These are phyloP conservation scores for Lachnellula subtilissima DNA, from an alignment of 2,329 filamentous ascomycete genomes.

Conservation along the genomic window DNA sequence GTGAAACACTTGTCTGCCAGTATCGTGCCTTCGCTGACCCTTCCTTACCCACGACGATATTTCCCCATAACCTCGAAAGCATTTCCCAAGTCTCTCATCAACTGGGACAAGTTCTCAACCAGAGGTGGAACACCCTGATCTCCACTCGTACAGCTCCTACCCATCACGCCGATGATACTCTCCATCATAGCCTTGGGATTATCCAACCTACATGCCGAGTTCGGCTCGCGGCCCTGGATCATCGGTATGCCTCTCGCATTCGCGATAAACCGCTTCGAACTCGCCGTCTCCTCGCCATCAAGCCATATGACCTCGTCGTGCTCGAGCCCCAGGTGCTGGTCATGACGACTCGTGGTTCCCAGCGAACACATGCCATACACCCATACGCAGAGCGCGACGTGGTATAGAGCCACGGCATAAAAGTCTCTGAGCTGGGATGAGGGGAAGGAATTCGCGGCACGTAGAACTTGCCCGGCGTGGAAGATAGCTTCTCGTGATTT, in stretches of 20 bases:
- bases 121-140: slow-evolving; percentile 46
- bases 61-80: neutral
- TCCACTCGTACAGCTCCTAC: neutral
- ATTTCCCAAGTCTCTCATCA: slow-evolving; percentile 53
- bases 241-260: slow-evolving; percentile 6
- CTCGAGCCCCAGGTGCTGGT: neutral
- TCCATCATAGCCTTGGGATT: slow-evolving; percentile 12
- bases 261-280: slow-evolving; percentile 12
- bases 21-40: too few species aligned
- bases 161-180: slow-evolving; percentile 7
- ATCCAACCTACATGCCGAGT: slow-evolving; percentile 1
- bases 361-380: slow-evolving; percentile 54
- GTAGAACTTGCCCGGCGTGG: slow-evolving; percentile 64
- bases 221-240: slow-evolving; percentile 1
- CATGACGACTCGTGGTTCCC: neutral
- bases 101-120: slow-evolving; percentile 61
- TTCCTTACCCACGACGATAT: too few species aligned
- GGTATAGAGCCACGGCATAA: slow-evolving; percentile 63
- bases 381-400: slow-evolving; percentile 65
- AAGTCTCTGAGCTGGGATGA: slow-evolving; percentile 53
- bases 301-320: slow-evolving; percentile 6
- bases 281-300: slow-evolving; percentile 7
- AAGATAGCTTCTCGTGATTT: slow-evolving; percentile 58
- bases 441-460: slow-evolving; percentile 40
- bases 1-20: too few species aligned